Percentiles rank a stretch among this genome's conserved stretches.
phyloP scores from a whole-genome alignment of 2,329 filamentous ascomycete genomes.

The Xylaria digitata region DNA sequence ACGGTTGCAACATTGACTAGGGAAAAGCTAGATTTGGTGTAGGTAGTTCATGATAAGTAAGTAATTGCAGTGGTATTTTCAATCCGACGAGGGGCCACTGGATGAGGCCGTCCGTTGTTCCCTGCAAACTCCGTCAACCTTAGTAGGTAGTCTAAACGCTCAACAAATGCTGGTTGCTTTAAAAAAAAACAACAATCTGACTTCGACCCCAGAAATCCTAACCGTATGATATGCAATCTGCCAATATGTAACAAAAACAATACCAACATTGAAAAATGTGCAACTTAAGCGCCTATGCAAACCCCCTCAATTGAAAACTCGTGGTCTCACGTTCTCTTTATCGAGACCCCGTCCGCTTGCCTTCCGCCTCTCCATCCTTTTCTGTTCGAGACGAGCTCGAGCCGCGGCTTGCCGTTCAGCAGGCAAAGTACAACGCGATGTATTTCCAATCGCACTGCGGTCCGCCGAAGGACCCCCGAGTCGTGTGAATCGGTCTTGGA shows the following conservation, averaged over 20 bases:
- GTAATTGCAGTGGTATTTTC: slow-evolving; percentile 25
- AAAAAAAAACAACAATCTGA: slow-evolving; percentile 26
- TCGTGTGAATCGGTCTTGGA: slow-evolving; percentile 59
- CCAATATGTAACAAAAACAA: slow-evolving; percentile 41
- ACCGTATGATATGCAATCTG: slow-evolving; percentile 21
- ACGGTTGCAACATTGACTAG: not conserved
- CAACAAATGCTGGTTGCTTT: slow-evolving; percentile 21
- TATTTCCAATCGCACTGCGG: slow-evolving; percentile 50
- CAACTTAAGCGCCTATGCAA: not conserved
- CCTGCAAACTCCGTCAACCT: slow-evolving; percentile 37
- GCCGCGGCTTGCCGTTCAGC: slow-evolving; percentile 65
- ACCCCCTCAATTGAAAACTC: slow-evolving; percentile 1
- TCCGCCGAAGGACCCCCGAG: slow-evolving; percentile 55
- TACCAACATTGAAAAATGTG: slow-evolving; percentile 7
- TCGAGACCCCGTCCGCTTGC: slow-evolving; percentile 37
- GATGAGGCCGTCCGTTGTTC: slow-evolving; percentile 29
- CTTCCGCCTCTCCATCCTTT: slow-evolving; percentile 63
- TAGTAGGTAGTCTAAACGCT: slow-evolving; percentile 22
- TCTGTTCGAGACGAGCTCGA: slow-evolving; percentile 65
- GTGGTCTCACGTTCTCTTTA: slow-evolving; percentile 61
- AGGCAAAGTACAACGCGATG: slow-evolving; percentile 58
- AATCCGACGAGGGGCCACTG: slow-evolving; percentile 25
- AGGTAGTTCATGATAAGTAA: slow-evolving; percentile 20
- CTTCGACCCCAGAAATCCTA: slow-evolving; percentile 22
- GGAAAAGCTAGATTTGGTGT: slow-evolving; percentile 18